Conservation (phyloP, 1,139 yeast genomes). For the Scheffersomyces illinoinensis region DNA sequence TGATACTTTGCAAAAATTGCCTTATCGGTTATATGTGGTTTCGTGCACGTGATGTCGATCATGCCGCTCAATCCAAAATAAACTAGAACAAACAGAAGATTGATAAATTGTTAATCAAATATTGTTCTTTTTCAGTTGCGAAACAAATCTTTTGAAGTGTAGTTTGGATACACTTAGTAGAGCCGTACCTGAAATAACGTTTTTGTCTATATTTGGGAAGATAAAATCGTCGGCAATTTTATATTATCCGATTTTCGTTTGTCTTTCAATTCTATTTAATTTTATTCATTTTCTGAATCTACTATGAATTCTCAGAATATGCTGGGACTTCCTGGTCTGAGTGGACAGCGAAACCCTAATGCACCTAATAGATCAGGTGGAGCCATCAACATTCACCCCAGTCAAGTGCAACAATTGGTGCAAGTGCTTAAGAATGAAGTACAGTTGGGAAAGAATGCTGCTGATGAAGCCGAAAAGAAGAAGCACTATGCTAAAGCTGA, state of each 20-base stretch:
- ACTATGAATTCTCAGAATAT: not conserved
- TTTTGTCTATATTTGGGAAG: not conserved
- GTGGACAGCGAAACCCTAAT: not conserved
- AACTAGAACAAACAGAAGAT: not conserved
- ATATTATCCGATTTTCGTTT: not conserved
- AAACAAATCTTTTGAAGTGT: not conserved
- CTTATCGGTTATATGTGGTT: not conserved
- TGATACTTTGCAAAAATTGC: not conserved
- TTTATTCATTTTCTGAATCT: not conserved
- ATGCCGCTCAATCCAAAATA: not conserved
- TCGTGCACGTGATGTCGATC: not conserved
- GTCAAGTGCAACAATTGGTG: constrained; percentile 63
- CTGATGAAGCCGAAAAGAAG: constrained; percentile 57
- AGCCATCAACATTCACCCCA: constrained; percentile 44
- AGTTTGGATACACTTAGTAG: not conserved
- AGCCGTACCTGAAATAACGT: not conserved
- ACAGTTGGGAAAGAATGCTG: constrained; percentile 57
- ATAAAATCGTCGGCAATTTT: not conserved
- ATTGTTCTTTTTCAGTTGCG: not conserved
- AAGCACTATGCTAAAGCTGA: constrained; percentile 70
- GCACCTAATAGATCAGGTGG: constrained; percentile 5
- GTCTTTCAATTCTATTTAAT: too few species aligned
- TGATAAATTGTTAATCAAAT: not conserved
- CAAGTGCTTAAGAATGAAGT: constrained; percentile 61
- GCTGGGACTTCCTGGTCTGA: not conserved